These are phyloP conservation scores for Entelexis sorbosivorans DNA, from an alignment of 1,139 yeast genomes.

Conservation along the genomic window DNA sequence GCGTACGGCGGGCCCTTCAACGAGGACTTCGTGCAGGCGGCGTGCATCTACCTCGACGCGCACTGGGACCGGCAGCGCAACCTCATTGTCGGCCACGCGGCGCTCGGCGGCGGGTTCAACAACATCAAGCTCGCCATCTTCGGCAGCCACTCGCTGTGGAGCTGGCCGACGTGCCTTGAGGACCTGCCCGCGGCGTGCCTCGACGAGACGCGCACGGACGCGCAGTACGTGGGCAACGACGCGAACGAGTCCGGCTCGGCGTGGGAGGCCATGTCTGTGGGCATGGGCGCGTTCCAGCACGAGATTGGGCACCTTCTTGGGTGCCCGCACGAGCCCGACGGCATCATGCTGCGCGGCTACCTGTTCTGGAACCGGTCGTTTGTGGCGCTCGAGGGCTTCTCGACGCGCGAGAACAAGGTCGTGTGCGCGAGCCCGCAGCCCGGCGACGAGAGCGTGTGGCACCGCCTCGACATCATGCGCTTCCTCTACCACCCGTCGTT, in stretches of 20 bases:
- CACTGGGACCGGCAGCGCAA: constrained; percentile 59
- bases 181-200: constrained; percentile 56
- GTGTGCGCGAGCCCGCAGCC: constrained; percentile 31
- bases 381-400: constrained; percentile 56
- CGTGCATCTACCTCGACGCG: constrained; percentile 72
- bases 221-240: constrained; percentile 76
- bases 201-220: constrained; percentile 56
- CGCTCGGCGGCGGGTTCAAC: constrained; percentile 78
- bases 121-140: constrained; percentile 71
- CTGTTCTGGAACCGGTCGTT: constrained; percentile 71
- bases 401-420: constrained; percentile 39
- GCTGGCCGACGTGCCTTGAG: constrained; percentile 78
- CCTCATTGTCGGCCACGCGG: constrained; percentile 78
- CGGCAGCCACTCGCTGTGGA: constrained; percentile 84
- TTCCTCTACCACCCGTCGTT: constrained; percentile 76
- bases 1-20: constrained; percentile 46
- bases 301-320: constrained; percentile 88
- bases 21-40: constrained; percentile 56
- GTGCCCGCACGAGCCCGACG: constrained; percentile 81
- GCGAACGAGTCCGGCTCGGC: constrained; percentile 70
- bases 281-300: constrained; percentile 90
- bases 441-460: constrained; percentile 70
- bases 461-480: constrained; percentile 64
- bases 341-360: constrained; percentile 85
- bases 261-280: constrained; percentile 82